Evolutionary conservation across 2,329 filamentous ascomycete species (phyloP).

Genomic region (Colletotrichum cereale): DNA sequence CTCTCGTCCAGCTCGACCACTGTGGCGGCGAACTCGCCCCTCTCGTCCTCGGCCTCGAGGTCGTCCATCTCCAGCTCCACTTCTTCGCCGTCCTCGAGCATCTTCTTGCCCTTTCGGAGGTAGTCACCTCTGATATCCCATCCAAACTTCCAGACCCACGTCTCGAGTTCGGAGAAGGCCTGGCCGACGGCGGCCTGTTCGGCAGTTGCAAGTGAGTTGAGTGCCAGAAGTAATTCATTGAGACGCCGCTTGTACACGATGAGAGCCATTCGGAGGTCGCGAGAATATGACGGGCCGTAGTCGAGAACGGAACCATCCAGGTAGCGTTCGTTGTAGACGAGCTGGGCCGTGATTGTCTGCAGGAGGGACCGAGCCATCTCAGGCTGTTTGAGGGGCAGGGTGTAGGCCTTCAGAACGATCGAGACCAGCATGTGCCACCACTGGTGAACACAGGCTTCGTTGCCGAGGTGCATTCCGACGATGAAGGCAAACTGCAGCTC

Average conservation of each 20-base stretch:
- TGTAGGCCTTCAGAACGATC: constrained; percentile 64
- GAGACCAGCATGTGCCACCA: constrained; percentile 70
- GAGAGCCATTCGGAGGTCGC: constrained; percentile 60
- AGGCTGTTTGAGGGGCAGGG: constrained; percentile 58
- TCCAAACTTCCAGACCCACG: constrained; percentile 60
- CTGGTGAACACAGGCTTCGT: constrained; percentile 70
- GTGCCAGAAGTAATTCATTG: constrained; percentile 58
- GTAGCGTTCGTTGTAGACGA: constrained; percentile 64
- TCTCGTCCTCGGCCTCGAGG: constrained; percentile 66
- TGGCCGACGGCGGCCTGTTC: constrained; percentile 59
- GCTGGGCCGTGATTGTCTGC: constrained; percentile 65
- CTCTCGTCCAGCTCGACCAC: constrained; percentile 65
- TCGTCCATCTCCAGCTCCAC: constrained; percentile 62
- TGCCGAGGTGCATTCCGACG: constrained; percentile 68
- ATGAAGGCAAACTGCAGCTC: constrained; percentile 73
- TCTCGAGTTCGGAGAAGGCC: constrained; percentile 63
- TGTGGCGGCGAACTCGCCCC: constrained; percentile 65
- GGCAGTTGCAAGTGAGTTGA: constrained; percentile 50
- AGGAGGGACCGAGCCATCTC: constrained; percentile 61
- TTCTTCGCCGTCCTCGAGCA: constrained; percentile 66
- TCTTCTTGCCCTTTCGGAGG: constrained; percentile 60
- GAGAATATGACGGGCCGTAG: constrained; percentile 47
- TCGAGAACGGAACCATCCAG: constrained; percentile 61
- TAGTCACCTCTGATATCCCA: constrained; percentile 69
- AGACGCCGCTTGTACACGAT: constrained; percentile 67